Evolutionary conservation across 768 basidiomycete genomes (phyloP).

Genomic region (Tricholoma furcatifolium): DNA sequence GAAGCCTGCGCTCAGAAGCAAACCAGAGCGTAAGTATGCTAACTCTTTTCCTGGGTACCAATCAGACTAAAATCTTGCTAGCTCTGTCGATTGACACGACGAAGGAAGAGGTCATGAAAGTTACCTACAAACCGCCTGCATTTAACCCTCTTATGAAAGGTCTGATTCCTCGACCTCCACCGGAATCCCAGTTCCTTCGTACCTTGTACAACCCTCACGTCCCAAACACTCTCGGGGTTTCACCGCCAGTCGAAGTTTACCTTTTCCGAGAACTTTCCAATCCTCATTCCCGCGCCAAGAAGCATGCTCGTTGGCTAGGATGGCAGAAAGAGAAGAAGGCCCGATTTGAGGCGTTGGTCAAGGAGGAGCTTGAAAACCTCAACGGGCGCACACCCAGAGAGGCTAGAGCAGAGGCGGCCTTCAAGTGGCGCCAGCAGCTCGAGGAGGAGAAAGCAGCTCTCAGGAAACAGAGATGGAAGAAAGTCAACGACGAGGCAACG

Average conservation of each 20-base stretch:
- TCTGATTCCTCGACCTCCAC: constrained; percentile 38
- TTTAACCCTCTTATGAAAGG: constrained; percentile 38
- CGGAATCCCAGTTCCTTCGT: constrained; percentile 58
- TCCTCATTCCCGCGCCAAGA: constrained; percentile 81
- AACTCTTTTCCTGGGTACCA: neutral
- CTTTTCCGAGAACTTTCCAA: constrained; percentile 73
- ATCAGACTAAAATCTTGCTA: constrained; percentile 21
- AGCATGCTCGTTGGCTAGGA: constrained; percentile 72
- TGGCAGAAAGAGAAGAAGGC: constrained; percentile 45
- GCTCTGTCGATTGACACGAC: constrained; percentile 66
- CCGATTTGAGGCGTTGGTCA: constrained; percentile 52
- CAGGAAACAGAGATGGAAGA: constrained; percentile 59
- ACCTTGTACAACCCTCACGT: constrained; percentile 56
- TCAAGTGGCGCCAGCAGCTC: constrained; percentile 66
- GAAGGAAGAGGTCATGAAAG: constrained; percentile 55
- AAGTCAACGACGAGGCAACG: constrained; percentile 45
- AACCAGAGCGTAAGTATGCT: constrained; percentile 42
- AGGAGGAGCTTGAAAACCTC: constrained; percentile 52
- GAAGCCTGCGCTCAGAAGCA: constrained; percentile 36
- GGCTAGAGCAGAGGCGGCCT: constrained; percentile 71
- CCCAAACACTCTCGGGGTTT: constrained; percentile 41
- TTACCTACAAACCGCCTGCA: constrained; percentile 70
- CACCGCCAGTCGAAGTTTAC: constrained; percentile 63
- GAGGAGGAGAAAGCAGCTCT: constrained; percentile 57
- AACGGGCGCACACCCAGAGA: constrained; percentile 61